phyloP scores from a whole-genome alignment of 768 basidiomycete species.

The Lactarius tabidus region DNA sequence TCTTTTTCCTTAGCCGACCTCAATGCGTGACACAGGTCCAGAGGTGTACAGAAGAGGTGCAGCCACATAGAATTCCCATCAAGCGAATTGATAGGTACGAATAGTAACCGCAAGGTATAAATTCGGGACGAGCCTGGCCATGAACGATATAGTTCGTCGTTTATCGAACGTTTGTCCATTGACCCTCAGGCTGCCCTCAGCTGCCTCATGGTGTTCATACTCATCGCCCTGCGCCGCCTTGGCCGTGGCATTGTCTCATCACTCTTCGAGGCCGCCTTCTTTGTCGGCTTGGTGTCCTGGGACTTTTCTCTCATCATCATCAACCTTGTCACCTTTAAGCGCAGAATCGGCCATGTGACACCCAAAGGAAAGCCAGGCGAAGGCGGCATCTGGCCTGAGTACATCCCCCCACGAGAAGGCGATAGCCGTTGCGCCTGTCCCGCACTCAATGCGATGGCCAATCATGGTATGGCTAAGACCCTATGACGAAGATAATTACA shows the following conservation, averaged over 20 bases:
- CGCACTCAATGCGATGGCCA: slow-evolving; percentile 75
- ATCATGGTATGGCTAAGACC: slow-evolving; percentile 60
- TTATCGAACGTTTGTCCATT: too few relatives aligned
- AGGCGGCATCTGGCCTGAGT: slow-evolving; percentile 68
- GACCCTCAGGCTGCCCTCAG: too few relatives aligned
- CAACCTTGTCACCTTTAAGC: slow-evolving; percentile 50
- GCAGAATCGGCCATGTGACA: slow-evolving; percentile 51
- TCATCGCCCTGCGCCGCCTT: slow-evolving; percentile 20
- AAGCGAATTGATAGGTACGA: too few relatives aligned
- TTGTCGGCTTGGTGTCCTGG: slow-evolving; percentile 40
- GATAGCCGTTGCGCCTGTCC: slow-evolving; percentile 75
- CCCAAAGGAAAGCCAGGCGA: slow-evolving; percentile 52
- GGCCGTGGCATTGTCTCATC: slow-evolving; percentile 5
- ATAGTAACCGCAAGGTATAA: too few relatives aligned
- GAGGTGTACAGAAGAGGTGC: too few relatives aligned
- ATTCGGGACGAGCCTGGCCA: too few relatives aligned
- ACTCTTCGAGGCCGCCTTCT: slow-evolving; percentile 12
- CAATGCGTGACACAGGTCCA: too few relatives aligned
- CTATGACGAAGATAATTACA: neutral
- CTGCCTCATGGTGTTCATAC: too few relatives aligned
- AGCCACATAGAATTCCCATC: too few relatives aligned
- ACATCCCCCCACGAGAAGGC: slow-evolving; percentile 48
- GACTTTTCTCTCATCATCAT: slow-evolving; percentile 48
- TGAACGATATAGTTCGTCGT: too few relatives aligned
- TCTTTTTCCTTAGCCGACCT: too few relatives aligned